These are phyloP conservation scores for Hymenoscyphus albidus DNA, from an alignment of 2,329 filamentous ascomycete species.

Conservation along the genomic window DNA sequence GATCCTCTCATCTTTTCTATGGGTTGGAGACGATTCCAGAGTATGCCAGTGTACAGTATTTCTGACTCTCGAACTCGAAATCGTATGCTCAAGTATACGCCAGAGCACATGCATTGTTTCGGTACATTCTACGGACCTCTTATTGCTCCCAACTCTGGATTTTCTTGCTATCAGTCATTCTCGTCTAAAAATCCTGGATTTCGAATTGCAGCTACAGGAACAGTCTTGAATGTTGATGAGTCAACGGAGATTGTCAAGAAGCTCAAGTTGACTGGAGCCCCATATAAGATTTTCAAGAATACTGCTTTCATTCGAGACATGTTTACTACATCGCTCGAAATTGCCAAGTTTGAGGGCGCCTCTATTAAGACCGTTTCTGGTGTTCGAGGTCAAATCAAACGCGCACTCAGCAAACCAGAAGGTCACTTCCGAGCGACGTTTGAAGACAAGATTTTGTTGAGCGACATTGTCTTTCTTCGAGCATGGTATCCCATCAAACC, in stretches of 20 bases:
- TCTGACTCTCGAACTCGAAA: constrained; percentile 91
- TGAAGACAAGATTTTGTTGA: constrained; percentile 96
- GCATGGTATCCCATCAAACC: constrained; percentile 97
- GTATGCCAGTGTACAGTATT: constrained; percentile 88
- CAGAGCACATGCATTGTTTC: constrained; percentile 99
- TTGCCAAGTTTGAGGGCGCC: constrained; percentile 97
- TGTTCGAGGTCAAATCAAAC: constrained; percentile 94
- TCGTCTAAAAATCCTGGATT: constrained; percentile 83
- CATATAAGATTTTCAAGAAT: constrained; percentile 99
- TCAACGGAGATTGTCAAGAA: constrained; percentile 98
- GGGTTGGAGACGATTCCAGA: constrained; percentile 94
- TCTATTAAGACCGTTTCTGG: constrained; percentile 95
- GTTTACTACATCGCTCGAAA: constrained; percentile 90
- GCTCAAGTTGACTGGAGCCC: constrained; percentile 88
- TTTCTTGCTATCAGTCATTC: constrained; percentile 89
- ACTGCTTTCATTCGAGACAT: constrained; percentile 98
- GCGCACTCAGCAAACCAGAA: constrained; percentile 86
- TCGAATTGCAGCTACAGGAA: constrained; percentile 89
- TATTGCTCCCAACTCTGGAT: constrained; percentile 92
- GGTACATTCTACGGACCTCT: constrained; percentile 93
- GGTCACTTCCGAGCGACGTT: constrained; percentile 96
- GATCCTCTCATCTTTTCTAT: constrained; percentile 96
- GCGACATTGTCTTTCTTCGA: constrained; percentile 91
- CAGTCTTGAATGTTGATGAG: constrained; percentile 90
- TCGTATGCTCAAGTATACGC: constrained; percentile 98